Evolutionary conservation across 495 filamentous ascomycete genomes (phyloP).

Genomic region (Tetracladium setigerum): DNA sequence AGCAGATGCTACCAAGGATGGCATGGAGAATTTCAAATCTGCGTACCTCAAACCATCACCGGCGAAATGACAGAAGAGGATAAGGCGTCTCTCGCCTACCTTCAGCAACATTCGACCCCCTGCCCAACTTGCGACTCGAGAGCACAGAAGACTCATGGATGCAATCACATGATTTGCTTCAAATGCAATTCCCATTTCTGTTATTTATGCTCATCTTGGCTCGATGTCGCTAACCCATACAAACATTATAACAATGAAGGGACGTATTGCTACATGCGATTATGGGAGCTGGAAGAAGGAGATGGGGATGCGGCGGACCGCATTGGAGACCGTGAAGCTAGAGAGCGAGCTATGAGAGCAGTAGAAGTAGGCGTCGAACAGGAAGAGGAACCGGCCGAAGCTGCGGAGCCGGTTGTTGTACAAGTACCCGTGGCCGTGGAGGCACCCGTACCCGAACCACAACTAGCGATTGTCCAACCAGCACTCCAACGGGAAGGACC

Average conservation of each 20-base stretch:
- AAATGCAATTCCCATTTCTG: constrained; percentile 90
- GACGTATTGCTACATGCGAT: constrained; percentile 65
- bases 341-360: background rate
- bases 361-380: constrained; percentile 7
- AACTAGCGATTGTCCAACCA: constrained; percentile 14
- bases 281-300: constrained; percentile 85
- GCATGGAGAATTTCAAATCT: constrained; percentile 74
- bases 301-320: constrained; percentile 59
- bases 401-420: background rate
- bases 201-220: constrained; percentile 86
- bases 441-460: constrained; percentile 12
- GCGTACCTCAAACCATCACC: constrained; percentile 50
- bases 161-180: constrained; percentile 97
- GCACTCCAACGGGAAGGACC: constrained; percentile 39
- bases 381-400: background rate
- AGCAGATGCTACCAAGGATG: constrained; percentile 55
- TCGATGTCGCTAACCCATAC: constrained; percentile 77
- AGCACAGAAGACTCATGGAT: constrained; percentile 83
- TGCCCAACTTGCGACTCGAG: constrained; percentile 89
- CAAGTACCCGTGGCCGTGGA: background rate
- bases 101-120: constrained; percentile 68
- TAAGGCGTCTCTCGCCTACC: constrained; percentile 72
- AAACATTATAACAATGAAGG: constrained; percentile 70
- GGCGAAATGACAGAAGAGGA: constrained; percentile 74
- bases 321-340: constrained; percentile 34